phyloP scores from a whole-genome alignment of 73 alveolate genomes.

The Paramecium tetraurelia region DNA sequence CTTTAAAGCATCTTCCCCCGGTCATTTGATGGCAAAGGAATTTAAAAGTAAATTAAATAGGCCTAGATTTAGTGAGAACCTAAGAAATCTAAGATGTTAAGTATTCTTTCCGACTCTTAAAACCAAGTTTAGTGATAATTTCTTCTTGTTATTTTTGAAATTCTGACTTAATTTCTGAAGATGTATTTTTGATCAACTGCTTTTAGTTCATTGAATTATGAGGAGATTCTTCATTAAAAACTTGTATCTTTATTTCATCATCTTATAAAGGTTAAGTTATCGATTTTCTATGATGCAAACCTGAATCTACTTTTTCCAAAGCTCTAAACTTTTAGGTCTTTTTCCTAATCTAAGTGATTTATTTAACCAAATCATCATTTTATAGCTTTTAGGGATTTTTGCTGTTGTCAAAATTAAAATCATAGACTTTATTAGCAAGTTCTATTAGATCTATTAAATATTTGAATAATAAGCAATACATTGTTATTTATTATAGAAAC shows the following conservation, averaged over 20 bases:
- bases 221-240: background rate
- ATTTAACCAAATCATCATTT: background rate
- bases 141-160: slow-evolving; percentile 10
- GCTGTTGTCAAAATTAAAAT: background rate
- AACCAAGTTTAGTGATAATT: background rate
- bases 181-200: background rate
- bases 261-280: background rate
- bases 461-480: background rate
- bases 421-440: slow-evolving; percentile 19
- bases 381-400: background rate
- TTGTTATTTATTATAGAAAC: slow-evolving; percentile 23
- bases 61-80: background rate
- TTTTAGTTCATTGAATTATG: background rate
- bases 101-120: background rate
- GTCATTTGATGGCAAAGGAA: slow-evolving; percentile 5
- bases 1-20: slow-evolving; percentile 14
- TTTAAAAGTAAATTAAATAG: background rate
- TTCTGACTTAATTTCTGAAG: background rate
- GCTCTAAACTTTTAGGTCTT: background rate
- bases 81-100: background rate
- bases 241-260: background rate
- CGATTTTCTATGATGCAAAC: background rate
- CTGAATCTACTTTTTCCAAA: background rate
- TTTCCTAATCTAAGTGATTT: background rate
- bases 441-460: background rate